These are phyloP conservation scores for Ajuga reptans DNA, from an alignment of 305 asterid species.

Conservation along the genomic window DNA sequence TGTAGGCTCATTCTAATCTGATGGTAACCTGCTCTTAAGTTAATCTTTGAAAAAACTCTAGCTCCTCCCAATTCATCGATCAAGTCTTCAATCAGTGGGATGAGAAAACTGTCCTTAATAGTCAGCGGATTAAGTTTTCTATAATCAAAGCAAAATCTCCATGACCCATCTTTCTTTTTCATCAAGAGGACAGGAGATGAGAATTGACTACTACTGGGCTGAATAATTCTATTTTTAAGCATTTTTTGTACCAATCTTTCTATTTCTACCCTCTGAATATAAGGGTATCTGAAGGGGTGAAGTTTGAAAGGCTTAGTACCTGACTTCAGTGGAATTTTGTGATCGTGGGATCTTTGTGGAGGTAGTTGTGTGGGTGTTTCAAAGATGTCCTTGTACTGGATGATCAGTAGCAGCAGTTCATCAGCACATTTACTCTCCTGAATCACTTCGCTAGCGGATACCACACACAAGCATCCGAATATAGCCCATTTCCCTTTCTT, in stretches of 20 bases:
- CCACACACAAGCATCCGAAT: too few species aligned
- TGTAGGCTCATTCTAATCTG: too few species aligned
- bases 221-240: not conserved
- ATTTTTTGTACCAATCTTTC: not conserved
- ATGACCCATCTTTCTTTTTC: not conserved
- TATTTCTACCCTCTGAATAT: not conserved
- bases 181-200: not conserved
- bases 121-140: not conserved
- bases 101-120: not conserved
- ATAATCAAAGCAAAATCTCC: not conserved
- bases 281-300: not conserved
- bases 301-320: not conserved
- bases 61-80: too few species aligned
- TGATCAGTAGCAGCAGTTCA: too few species aligned
- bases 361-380: not conserved
- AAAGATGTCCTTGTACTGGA: too few species aligned
- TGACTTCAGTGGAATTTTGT: not conserved
- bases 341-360: not conserved
- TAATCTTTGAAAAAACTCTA: too few species aligned
- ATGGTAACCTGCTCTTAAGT: too few species aligned
- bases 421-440: too few species aligned
- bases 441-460: too few species aligned
- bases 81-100: not conserved
- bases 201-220: not conserved
- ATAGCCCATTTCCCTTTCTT: too few species aligned